Percentiles rank a stretch among this genome's conserved stretches.
phyloP scores from a whole-genome alignment of 306 rosid species.

The Cicer pinnatifidum region DNA sequence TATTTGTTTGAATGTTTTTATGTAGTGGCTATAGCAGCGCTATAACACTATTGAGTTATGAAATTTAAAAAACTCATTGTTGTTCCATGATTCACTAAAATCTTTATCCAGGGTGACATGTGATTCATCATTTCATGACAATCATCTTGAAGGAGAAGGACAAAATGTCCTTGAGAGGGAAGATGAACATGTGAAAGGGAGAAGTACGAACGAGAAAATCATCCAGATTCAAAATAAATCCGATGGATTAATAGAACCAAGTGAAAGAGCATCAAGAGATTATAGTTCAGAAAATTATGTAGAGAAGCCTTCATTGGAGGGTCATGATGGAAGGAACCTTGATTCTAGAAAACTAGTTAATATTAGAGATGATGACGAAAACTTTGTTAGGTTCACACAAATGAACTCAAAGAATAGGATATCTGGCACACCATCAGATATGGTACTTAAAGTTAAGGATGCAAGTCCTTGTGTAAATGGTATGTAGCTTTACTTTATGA shows the following conservation, averaged over 20 bases:
- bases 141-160: conserved; percentile 54
- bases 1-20: neutral
- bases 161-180: conserved; percentile 54
- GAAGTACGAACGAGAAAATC: conserved; percentile 42
- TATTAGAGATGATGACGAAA: conserved; percentile 66
- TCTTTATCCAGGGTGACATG: conserved; percentile 42
- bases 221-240: conserved; percentile 31
- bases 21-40: too few species aligned
- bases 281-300: conserved; percentile 41
- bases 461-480: conserved; percentile 44
- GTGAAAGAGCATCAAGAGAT: conserved; percentile 39
- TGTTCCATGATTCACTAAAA: conserved; percentile 14
- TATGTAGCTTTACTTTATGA: conserved; percentile 31
- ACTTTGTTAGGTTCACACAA: conserved; percentile 49
- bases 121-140: conserved; percentile 45
- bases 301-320: conserved; percentile 39
- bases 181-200: conserved; percentile 42
- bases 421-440: conserved; percentile 41
- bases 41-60: too few species aligned
- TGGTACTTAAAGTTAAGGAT: conserved; percentile 33
- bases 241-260: conserved; percentile 44
- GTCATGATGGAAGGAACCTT: neutral
- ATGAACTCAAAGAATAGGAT: conserved; percentile 41
- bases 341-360: conserved; percentile 50
- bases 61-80: too few species aligned